phyloP scores from a whole-genome alignment of 768 basidiomycete genomes.

The Lactarius pseudohatsudake region DNA sequence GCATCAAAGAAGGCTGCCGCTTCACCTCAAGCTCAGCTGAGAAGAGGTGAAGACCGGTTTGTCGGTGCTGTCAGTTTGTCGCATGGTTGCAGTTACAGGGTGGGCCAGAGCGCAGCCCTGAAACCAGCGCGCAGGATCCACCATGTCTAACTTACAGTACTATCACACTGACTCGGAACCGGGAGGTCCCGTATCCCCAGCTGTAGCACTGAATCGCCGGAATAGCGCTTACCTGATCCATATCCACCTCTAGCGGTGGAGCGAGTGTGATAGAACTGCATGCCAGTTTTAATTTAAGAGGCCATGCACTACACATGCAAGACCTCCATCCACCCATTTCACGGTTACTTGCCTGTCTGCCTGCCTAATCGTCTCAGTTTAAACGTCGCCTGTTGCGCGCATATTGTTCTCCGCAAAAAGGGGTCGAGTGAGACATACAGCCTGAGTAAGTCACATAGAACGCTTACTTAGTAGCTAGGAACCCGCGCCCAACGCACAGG shows the following conservation, averaged over 20 bases:
- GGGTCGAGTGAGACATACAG: not conserved
- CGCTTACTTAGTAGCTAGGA: not conserved
- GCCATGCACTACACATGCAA: not conserved
- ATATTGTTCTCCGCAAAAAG: not conserved
- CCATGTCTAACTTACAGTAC: not conserved
- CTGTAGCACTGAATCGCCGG: not conserved
- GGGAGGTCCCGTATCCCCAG: not conserved
- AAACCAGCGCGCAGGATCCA: not conserved
- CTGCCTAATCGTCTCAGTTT: too few species aligned
- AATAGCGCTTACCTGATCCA: not conserved
- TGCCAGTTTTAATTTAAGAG: not conserved
- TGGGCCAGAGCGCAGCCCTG: not conserved
- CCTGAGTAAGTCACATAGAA: not conserved
- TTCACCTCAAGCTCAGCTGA: not conserved
- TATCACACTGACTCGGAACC: not conserved
- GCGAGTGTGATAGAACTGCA: not conserved
- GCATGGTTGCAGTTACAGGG: not conserved
- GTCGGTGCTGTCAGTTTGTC: too few species aligned
- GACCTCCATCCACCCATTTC: not conserved
- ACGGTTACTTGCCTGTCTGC: not conserved
- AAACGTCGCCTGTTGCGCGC: not conserved
- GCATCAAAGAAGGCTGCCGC: not conserved
- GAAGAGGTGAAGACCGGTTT: not conserved
- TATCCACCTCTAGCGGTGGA: not conserved
- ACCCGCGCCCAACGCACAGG: too few species aligned